Conservation (phyloP, 495 filamentous ascomycete genomes). For the Penicillium argentinense region DNA sequence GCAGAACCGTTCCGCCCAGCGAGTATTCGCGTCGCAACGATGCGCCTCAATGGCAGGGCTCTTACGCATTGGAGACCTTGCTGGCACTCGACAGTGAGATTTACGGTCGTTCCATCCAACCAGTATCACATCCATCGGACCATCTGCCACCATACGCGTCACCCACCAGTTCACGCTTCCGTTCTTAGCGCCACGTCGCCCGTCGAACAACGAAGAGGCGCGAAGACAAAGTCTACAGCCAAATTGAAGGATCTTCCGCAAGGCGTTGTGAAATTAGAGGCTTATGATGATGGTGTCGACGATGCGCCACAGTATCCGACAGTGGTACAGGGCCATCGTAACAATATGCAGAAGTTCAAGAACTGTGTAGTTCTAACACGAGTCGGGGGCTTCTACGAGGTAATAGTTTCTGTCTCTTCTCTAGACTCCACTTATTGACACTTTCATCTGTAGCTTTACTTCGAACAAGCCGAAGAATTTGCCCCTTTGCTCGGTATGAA, state of each 20-base stretch:
- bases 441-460: constrained; percentile 63
- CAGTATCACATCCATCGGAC: constrained; percentile 26
- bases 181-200: constrained; percentile 11
- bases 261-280: constrained; percentile 48
- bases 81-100: not conserved
- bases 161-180: constrained; percentile 19
- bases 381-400: constrained; percentile 93
- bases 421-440: constrained; percentile 16
- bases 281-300: constrained; percentile 46
- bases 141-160: constrained; percentile 37
- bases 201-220: constrained; percentile 30
- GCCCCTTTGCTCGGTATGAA: constrained; percentile 87
- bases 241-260: constrained; percentile 67
- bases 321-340: constrained; percentile 83
- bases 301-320: constrained; percentile 72
- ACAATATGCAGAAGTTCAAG: constrained; percentile 86
- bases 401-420: too few species aligned
- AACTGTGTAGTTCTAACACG: constrained; percentile 88
- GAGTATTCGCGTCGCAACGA: constrained; percentile 20
- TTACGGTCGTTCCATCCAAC: constrained; percentile 4
- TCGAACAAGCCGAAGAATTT: constrained; percentile 86
- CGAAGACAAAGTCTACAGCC: constrained; percentile 55
- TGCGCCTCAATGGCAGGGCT: constrained; percentile 23
- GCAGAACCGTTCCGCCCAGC: too few species aligned
- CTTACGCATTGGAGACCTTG: constrained; percentile 9